Percentiles rank a stretch among this genome's conserved stretches.
These are phyloP conservation scores for Mucor sp. DNA, from an alignment of 371 early-diverging fungal species.

Conservation along the genomic window DNA sequence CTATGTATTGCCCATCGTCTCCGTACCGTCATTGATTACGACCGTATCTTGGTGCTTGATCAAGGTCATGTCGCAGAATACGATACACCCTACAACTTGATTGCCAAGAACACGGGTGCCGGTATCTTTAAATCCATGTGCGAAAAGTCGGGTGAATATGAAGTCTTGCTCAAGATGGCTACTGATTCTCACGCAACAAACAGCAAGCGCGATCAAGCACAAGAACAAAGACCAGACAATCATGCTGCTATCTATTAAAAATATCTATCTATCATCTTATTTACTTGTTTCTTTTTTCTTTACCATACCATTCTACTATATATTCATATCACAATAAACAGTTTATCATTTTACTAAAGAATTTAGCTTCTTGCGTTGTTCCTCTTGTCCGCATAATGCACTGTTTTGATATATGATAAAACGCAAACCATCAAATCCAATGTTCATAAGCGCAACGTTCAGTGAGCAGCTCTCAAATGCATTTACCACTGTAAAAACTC, in stretches of 20 bases:
- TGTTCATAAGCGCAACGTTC: too few relatives aligned
- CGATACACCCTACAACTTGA: constrained; percentile 66
- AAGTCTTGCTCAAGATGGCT: constrained; percentile 40
- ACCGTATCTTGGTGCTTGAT: constrained; percentile 82
- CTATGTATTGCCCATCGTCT: constrained; percentile 83
- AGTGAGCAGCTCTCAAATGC: too few relatives aligned
- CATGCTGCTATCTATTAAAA: constrained; percentile 10
- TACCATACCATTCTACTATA: background rate
- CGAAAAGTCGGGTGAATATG: constrained; percentile 68
- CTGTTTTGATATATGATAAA: too few relatives aligned
- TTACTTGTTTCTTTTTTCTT: background rate
- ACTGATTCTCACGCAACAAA: constrained; percentile 9
- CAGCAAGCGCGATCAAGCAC: background rate
- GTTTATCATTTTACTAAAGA: too few relatives aligned
- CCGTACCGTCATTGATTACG: constrained; percentile 89
- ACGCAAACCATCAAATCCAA: too few relatives aligned
- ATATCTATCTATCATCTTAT: background rate
- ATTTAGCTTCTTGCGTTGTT: too few relatives aligned
- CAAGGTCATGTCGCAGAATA: constrained; percentile 80
- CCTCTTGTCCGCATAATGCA: too few relatives aligned
- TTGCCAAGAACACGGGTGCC: constrained; percentile 38
- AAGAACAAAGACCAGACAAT: background rate
- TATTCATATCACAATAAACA: background rate
- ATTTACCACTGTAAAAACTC: too few relatives aligned
- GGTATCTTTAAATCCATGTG: constrained; percentile 69